Evolutionary conservation across 305 asterid species (phyloP).

Genomic region (Fraxinus dipetala): DNA sequence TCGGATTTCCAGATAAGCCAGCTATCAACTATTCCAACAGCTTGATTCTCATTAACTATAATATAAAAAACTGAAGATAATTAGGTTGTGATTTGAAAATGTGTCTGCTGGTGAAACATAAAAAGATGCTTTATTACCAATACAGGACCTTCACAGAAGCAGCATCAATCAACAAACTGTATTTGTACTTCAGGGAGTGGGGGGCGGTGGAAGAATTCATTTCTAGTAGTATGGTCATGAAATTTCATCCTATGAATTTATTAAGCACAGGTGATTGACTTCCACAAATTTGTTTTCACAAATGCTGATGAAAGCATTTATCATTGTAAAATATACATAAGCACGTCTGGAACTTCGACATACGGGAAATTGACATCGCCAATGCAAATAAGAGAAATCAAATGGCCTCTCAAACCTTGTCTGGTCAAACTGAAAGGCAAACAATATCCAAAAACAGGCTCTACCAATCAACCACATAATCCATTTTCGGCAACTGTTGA

Average conservation of each 20-base stretch:
- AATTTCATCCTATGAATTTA: too few relatives aligned
- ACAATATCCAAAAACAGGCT: neutral
- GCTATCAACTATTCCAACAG: neutral
- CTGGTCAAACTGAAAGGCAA: neutral
- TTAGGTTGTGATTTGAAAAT: neutral
- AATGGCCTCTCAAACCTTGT: neutral
- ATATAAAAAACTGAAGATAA: neutral
- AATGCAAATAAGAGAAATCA: neutral
- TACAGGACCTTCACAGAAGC: neutral
- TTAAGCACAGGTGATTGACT: neutral
- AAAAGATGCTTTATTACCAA: neutral
- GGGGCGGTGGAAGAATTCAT: neutral
- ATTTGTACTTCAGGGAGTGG: neutral
- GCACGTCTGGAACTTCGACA: neutral
- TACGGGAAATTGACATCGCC: neutral
- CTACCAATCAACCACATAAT: neutral
- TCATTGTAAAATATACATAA: neutral
- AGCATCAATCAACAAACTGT: neutral
- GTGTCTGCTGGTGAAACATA: neutral
- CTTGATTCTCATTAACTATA: neutral
- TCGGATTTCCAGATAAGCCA: neutral
- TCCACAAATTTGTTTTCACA: neutral
- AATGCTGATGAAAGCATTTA: neutral
- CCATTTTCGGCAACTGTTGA: neutral
- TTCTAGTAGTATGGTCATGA: too few relatives aligned